These are phyloP conservation scores for Olyra latifolia DNA, from an alignment of 176 grass and related monocot genomes.

Conservation along the genomic window DNA sequence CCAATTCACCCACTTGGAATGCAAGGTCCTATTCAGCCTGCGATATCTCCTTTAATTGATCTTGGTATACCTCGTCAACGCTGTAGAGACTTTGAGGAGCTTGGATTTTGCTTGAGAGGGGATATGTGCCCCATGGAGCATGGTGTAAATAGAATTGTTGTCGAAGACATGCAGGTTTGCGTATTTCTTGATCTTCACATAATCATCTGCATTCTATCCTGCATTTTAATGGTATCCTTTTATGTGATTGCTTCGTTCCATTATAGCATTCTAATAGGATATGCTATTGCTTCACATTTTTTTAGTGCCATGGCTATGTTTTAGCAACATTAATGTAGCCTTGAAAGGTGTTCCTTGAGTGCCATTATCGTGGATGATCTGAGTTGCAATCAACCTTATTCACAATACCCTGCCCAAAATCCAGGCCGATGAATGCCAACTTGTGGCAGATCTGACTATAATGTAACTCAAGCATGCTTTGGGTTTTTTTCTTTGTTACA, in stretches of 20 bases:
- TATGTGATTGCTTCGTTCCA: background rate
- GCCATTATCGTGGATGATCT: slow-evolving; percentile 29
- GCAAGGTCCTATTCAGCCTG: slow-evolving; percentile 63
- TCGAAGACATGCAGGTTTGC: slow-evolving; percentile 95
- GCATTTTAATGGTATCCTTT: slow-evolving; percentile 17
- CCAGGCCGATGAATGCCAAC: background rate
- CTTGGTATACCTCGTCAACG: slow-evolving; percentile 84
- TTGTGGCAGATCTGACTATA: background rate
- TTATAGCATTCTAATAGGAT: slow-evolving; percentile 17
- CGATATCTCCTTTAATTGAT: slow-evolving; percentile 68
- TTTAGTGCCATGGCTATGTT: background rate
- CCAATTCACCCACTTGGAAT: slow-evolving; percentile 78
- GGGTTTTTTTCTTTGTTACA: slow-evolving; percentile 1
- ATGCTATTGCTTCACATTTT: slow-evolving; percentile 23
- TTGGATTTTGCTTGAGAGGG: slow-evolving; percentile 94
- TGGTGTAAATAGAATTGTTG: slow-evolving; percentile 95
- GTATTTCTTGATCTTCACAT: slow-evolving; percentile 43
- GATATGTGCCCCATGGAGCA: slow-evolving; percentile 99
- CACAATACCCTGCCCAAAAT: background rate
- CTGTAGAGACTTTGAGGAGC: slow-evolving; percentile 96
- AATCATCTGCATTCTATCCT: slow-evolving; percentile 31
- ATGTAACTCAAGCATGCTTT: slow-evolving; percentile 35
- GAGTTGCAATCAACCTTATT: background rate
- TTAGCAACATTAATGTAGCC: slow-evolving; percentile 13
- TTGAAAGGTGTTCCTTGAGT: slow-evolving; percentile 6